Evolutionary conservation across 2,329 filamentous ascomycete genomes (phyloP).

Genomic region (Pseudovirgaria hyperparasitica): DNA sequence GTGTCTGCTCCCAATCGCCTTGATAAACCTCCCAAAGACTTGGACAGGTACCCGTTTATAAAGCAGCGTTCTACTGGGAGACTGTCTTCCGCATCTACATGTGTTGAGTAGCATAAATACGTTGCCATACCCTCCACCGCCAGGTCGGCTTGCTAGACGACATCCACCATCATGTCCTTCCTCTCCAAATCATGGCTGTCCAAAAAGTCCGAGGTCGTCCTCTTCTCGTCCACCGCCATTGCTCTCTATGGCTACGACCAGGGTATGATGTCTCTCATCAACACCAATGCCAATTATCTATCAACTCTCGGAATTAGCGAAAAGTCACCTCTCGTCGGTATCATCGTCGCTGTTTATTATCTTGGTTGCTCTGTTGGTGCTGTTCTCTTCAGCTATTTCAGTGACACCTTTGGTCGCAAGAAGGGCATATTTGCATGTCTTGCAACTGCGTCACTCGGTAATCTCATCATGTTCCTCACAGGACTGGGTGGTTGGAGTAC

Average conservation of each 20-base stretch:
- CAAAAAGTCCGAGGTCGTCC: conserved; percentile 36
- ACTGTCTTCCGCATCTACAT: too few species aligned
- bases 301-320: conserved; percentile 42
- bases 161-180: conserved; percentile 8
- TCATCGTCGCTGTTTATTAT: conserved; percentile 50
- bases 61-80: too few species aligned
- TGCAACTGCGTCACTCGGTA: conserved; percentile 40
- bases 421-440: conserved; percentile 43
- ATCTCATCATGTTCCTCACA: conserved; percentile 47
- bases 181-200: conserved; percentile 10
- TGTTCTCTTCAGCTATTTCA: conserved; percentile 42
- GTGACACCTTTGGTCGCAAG: conserved; percentile 42
- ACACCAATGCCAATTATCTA: conserved; percentile 43
- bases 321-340: conserved; percentile 40
- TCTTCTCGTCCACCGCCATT: conserved; percentile 41
- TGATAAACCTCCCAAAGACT: too few species aligned
- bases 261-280: conserved; percentile 43
- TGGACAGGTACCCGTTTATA: too few species aligned
- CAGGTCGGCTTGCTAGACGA: too few species aligned
- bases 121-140: too few species aligned
- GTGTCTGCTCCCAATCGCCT: too few species aligned
- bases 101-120: too few species aligned
- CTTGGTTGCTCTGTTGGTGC: conserved; percentile 47
- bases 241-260: conserved; percentile 39
- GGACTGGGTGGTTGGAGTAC: conserved; percentile 34